Base-by-base conservation (phyloP, 768 basidiomycete species). In the Tylopilus vinaceipallidus region DNA sequence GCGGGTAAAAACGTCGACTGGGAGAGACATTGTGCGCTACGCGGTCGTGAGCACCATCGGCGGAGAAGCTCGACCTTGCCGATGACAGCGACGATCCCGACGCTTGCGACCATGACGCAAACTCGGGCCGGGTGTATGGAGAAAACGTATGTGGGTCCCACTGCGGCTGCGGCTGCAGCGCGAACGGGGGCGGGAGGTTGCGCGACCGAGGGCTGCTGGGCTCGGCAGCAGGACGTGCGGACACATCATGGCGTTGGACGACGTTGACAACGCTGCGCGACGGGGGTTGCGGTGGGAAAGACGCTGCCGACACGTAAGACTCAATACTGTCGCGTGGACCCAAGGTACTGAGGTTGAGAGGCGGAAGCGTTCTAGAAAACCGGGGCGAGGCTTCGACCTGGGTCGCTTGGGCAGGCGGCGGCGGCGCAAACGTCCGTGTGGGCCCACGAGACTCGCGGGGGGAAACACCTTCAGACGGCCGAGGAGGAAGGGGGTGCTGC, bases 151-250 rank as follows among this genome's bases (percentile, higher is more conserved):
- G 64, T 35, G 67, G 71, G 48, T 83, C 79, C 84, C 86, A 87
- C 44, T 80, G 83, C 1, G 84, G 85, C 45, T 69, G 71, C 3
- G 86, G 86, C 61, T 87, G 82, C 4, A 88, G 69, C 10, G 82
- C 79, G 59, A 81, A 86, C 3, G 86, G 86, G 14, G 84, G 75
- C 0, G 77, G 70, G 33, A 78, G 63, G 45, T 48, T 54, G 17
- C 53, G 54, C 17, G 29, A 36, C 19, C 35, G 20, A 23, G 58
- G 33, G 11, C 44, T 60, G 32, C 41, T 34, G 26, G 40, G 52
- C n/a, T 60, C 58, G 13, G 59, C 5, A 10, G 56, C 50, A 37
- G 56, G 50, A 41, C 55, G 64, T 24, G 57, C 24, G 30, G 65
- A 55, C 26, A 66, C 34, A 20, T 63, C 55, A 32, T 51, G 63